phyloP scores from a whole-genome alignment of 2,329 filamentous ascomycete species.

The Knufia petricola region DNA sequence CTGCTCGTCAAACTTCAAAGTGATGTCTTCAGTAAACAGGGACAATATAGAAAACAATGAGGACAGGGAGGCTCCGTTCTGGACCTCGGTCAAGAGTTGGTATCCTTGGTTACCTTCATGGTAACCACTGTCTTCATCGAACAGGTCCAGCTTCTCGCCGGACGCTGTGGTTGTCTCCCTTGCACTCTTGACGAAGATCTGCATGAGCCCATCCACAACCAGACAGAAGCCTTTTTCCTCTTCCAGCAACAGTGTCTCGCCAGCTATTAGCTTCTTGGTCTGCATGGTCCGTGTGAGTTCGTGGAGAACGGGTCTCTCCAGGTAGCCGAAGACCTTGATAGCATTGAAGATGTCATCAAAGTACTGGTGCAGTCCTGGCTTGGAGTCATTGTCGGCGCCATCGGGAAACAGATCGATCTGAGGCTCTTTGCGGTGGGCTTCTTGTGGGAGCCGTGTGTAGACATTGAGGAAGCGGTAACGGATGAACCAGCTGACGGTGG shows the following conservation, averaged over 20 bases:
- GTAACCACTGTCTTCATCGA: constrained; percentile 57
- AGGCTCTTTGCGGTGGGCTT: constrained; percentile 91
- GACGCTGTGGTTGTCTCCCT: constrained; percentile 32
- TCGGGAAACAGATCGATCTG: constrained; percentile 93
- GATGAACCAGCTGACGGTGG: constrained; percentile 86
- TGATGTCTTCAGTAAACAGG: constrained; percentile 90
- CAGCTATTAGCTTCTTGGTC: constrained; percentile 88
- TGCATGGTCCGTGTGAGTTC: constrained; percentile 98
- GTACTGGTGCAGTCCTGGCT: constrained; percentile 89
- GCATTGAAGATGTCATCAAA: constrained; percentile 95
- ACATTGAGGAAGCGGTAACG: constrained; percentile 94
- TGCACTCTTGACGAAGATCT: constrained; percentile 95
- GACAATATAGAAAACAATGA: constrained; percentile 96
- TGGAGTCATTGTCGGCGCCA: constrained; percentile 74
- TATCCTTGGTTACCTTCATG: constrained; percentile 69
- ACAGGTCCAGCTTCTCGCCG: constrained; percentile 38
- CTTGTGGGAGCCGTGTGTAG: constrained; percentile 86
- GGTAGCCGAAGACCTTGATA: constrained; percentile 97
- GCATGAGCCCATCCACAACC: constrained; percentile 89
- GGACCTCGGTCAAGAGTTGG: constrained; percentile 90
- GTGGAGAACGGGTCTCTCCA: constrained; percentile 94
- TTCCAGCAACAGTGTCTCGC: constrained; percentile 87
- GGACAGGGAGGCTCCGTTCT: constrained; percentile 96
- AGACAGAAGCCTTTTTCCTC: constrained; percentile 98
- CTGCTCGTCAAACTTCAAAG: constrained; percentile 55